phyloP scores from a whole-genome alignment of 2,329 filamentous ascomycete species.

The Lasiodiplodia theobromae region DNA sequence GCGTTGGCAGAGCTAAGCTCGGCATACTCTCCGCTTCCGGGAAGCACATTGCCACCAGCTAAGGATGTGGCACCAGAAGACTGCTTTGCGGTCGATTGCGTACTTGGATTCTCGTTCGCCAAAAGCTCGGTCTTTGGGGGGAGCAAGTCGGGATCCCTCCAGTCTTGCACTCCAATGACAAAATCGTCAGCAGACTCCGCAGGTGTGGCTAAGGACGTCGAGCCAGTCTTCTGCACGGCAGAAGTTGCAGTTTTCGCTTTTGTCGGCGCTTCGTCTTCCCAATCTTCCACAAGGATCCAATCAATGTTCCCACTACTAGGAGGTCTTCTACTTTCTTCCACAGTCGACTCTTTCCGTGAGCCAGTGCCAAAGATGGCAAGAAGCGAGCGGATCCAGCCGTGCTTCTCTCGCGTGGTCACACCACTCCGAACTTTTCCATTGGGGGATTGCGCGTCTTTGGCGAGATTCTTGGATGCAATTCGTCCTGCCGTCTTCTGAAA shows the following conservation, averaged over 20 bases:
- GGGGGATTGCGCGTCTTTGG: neutral
- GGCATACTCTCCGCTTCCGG: conserved; percentile 74
- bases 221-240: conserved; percentile 33
- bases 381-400: conserved; percentile 56
- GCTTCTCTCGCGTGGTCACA: conserved; percentile 38
- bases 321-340: conserved; percentile 66
- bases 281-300: conserved; percentile 74
- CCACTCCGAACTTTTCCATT: neutral
- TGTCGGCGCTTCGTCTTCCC: conserved; percentile 57
- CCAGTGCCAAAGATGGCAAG: conserved; percentile 53
- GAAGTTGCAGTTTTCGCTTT: conserved; percentile 32
- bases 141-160: conserved; percentile 80
- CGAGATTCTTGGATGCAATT: neutral
- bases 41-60: conserved; percentile 72
- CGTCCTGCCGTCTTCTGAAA: conserved; percentile 39
- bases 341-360: conserved; percentile 31
- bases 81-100: conserved; percentile 30
- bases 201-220: conserved; percentile 26
- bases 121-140: conserved; percentile 46
- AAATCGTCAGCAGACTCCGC: conserved; percentile 63
- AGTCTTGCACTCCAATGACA: conserved; percentile 84
- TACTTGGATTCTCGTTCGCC: conserved; percentile 30
- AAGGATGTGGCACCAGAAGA: conserved; percentile 38
- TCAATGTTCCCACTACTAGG: conserved; percentile 77
- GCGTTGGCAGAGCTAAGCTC: conserved; percentile 1